These are phyloP conservation scores for Clitopilus hobsonii DNA, from an alignment of 768 basidiomycete genomes.

Conservation along the genomic window DNA sequence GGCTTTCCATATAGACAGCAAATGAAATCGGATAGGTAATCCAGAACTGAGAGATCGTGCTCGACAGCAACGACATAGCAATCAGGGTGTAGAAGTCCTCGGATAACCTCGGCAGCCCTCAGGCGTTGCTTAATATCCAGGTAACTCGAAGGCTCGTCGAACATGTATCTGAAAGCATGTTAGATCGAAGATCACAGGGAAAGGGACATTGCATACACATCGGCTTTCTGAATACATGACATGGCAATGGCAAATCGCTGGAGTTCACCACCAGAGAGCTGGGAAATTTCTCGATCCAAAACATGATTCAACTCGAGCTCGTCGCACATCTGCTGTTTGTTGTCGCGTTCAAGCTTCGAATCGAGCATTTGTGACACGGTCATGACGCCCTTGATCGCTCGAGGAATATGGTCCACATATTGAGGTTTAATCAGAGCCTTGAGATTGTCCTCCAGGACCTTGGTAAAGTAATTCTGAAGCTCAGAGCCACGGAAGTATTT, in stretches of 20 bases:
- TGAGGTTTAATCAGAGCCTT: conserved; percentile 99
- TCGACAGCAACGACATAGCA: conserved; percentile 97
- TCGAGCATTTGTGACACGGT: conserved; percentile 91
- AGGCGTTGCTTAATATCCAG: conserved; percentile 95
- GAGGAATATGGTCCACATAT: conserved; percentile 98
- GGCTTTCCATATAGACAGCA: conserved; percentile 98
- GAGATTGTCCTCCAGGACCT: conserved; percentile 96
- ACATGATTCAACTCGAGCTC: conserved; percentile 87
- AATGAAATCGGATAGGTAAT: conserved; percentile 97
- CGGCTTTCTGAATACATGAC: conserved; percentile 91
- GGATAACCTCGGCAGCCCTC: conserved; percentile 93
- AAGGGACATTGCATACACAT: conserved; percentile 63
- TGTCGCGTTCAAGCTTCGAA: conserved; percentile 82
- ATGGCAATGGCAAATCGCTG: conserved; percentile 98
- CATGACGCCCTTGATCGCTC: conserved; percentile 87
- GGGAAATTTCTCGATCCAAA: conserved; percentile 75
- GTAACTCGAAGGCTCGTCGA: conserved; percentile 98
- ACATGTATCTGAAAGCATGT: conserved; percentile 75
- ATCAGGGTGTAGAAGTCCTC: conserved; percentile 72
- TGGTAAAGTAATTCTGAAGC: conserved; percentile 99
- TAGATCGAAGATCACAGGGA: conserved; percentile 1
- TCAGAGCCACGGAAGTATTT: conserved; percentile 99
- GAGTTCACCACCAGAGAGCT: conserved; percentile 94
- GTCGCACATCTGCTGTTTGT: conserved; percentile 81
- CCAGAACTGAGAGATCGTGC: conserved; percentile 96